Base-by-base conservation (phyloP, 768 basidiomycete genomes). In the Mycena albidolilacea region DNA sequence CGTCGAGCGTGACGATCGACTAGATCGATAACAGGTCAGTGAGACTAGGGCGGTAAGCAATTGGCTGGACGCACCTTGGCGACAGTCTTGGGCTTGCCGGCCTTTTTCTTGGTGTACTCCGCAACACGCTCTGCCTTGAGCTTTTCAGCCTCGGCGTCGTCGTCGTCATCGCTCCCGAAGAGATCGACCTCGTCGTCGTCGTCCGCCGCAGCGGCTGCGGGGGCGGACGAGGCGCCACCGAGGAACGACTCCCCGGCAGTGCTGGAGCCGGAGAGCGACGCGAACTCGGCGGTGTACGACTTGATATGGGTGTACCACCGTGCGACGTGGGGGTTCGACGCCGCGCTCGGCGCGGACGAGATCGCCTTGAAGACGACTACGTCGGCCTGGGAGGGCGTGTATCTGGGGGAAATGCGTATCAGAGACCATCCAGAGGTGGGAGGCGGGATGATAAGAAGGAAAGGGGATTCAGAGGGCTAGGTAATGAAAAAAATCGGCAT, bases 1-100 rank as follows among this genome's bases (percentile, higher is more conserved):
- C 97, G 77, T 99, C 97, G 77, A 99, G 86, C 60, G 98, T 99
- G 64, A 99, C 98, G 73, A 99, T 92, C 76, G 98, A 99, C 96
- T 98, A 82, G 23, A 59, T 30, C 30, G 30, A 30, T 30, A 30
- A 38, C 14, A n/a, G n/a, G 23, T 65, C 35, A 39, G 69, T 75
- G 38, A 60, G 77, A 60, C 48, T 44, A 0, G 23, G 72, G 48
- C 30, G 64, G 59, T 62, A 23, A 69, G 11, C 11, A 62, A 67
- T 54, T 30, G 58, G 17, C 38, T 55, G 14, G 30, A 80, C 86
- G 57, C 44, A 95, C 95, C 90, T 98, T 98, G 79, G 96, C 97
- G 62, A 89, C 84, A 48, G 93, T 85, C 88, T 98, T 97, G 75
- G 92, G 89, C 85, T 97, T 98, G 80, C 85, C 87, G 30, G 95